These are phyloP conservation scores for Nakazawaea laoshanensis DNA, from an alignment of 805 yeast species.

Conservation along the genomic window DNA sequence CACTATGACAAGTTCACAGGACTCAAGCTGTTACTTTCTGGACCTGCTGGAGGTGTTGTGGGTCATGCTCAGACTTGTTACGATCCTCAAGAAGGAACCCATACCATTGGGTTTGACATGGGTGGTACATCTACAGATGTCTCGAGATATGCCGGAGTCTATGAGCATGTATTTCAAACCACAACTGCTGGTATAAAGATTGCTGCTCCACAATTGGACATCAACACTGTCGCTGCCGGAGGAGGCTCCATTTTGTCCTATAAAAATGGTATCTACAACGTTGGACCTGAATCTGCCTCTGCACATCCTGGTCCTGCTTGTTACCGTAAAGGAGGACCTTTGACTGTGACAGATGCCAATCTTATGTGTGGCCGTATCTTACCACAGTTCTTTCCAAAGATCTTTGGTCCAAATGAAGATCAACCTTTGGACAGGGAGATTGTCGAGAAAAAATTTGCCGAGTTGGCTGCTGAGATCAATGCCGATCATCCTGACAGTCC, in stretches of 20 bases:
- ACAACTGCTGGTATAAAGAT: slow-evolving; percentile 24
- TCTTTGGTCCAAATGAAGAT: slow-evolving; percentile 36
- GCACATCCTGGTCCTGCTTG: slow-evolving; percentile 43
- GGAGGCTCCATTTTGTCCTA: slow-evolving; percentile 21
- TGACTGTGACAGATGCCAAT: slow-evolving; percentile 39
- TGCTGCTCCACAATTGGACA: slow-evolving; percentile 26
- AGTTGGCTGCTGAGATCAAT: slow-evolving; percentile 28
- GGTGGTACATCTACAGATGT: slow-evolving; percentile 31
- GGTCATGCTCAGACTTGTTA: slow-evolving; percentile 48
- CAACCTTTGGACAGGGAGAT: slow-evolving; percentile 27
- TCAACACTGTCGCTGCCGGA: slow-evolving; percentile 24
- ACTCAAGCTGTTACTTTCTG: slow-evolving; percentile 42
- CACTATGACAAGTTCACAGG: slow-evolving; percentile 46
- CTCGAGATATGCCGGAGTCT: slow-evolving; percentile 23
- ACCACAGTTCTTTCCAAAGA: slow-evolving; percentile 33
- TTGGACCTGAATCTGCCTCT: slow-evolving; percentile 40
- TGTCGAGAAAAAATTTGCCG: slow-evolving; percentile 25
- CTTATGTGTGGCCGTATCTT: slow-evolving; percentile 31
- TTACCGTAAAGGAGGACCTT: slow-evolving; percentile 38
- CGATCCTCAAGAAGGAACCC: slow-evolving; percentile 20
- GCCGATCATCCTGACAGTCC: slow-evolving; percentile 18
- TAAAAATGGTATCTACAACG: slow-evolving; percentile 28
- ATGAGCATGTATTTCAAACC: slow-evolving; percentile 22
- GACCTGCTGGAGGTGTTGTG: slow-evolving; percentile 59
- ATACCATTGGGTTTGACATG: slow-evolving; percentile 27